Evolutionary conservation across 768 basidiomycete genomes (phyloP).

Genomic region (Leccinum obscurum): DNA sequence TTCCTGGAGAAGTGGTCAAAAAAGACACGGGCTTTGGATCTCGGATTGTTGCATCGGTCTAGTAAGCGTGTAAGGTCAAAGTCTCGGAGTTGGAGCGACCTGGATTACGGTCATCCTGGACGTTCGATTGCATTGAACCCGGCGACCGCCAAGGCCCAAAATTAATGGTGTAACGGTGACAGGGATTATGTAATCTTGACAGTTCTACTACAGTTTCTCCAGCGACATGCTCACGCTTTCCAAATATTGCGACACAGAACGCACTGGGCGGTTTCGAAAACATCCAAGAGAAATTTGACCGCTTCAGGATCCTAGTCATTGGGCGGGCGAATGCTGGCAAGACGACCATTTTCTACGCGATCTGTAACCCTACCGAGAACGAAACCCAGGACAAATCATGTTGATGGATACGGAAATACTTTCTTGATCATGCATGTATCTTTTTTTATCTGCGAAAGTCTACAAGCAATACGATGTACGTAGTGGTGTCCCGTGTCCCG

Average conservation of each 20-base stretch:
- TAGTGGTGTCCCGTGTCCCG: not conserved
- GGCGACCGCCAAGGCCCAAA: too few species aligned
- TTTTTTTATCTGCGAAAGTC: not conserved
- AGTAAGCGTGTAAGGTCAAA: too few species aligned
- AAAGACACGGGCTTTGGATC: not conserved
- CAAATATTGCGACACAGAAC: not conserved
- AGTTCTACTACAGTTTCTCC: too few species aligned
- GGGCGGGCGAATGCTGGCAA: not conserved
- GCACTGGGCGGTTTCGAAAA: not conserved
- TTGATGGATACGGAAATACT: not conserved
- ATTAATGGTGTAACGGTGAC: too few species aligned
- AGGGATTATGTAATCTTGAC: too few species aligned
- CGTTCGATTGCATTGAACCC: too few species aligned
- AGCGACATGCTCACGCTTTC: not conserved
- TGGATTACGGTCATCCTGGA: too few species aligned
- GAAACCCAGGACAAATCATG: not conserved
- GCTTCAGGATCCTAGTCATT: not conserved
- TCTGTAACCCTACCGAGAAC: not conserved
- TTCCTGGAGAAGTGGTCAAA: not conserved
- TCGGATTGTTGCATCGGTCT: not conserved
- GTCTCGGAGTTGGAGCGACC: too few species aligned
- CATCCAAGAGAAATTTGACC: not conserved
- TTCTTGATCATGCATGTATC: not conserved
- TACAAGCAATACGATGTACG: not conserved
- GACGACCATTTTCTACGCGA: not conserved